phyloP scores from a whole-genome alignment of 805 yeast genomes.

The Hanseniaspora singularis region DNA sequence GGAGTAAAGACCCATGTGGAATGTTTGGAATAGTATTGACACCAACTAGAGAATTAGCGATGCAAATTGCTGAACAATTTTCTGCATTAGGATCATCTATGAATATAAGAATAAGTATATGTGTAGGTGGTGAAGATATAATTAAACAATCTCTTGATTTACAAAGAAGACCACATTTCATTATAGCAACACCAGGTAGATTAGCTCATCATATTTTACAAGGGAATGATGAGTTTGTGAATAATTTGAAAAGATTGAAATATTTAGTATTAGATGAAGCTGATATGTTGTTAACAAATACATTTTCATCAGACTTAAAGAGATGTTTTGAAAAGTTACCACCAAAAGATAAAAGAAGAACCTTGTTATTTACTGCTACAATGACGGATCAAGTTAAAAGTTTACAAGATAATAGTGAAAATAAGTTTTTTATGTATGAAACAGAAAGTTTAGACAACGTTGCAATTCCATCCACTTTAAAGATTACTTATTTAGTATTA shows the following conservation, averaged over 20 bases:
- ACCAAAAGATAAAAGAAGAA: conserved; percentile 60
- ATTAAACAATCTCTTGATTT: conserved; percentile 75
- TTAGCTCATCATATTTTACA: conserved; percentile 80
- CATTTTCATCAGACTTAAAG: conserved; percentile 68
- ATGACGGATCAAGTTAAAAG: conserved; percentile 84
- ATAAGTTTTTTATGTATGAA: conserved; percentile 55
- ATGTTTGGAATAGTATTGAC: conserved; percentile 81
- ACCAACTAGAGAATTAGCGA: conserved; percentile 85
- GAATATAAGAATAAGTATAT: conserved; percentile 69
- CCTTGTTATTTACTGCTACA: conserved; percentile 87
- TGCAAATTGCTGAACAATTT: conserved; percentile 95
- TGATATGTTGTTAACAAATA: conserved; percentile 72
- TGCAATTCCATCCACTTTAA: conserved; percentile 66
- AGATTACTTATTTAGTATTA: conserved; percentile 54
- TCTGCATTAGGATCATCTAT: conserved; percentile 81
- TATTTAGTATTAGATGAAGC: conserved; percentile 92
- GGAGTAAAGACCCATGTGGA: conserved; percentile 94
- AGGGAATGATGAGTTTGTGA: conserved; percentile 78
- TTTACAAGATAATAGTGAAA: conserved; percentile 49
- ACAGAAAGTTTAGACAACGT: conserved; percentile 60
- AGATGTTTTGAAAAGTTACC: conserved; percentile 67
- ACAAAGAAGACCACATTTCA: conserved; percentile 79
- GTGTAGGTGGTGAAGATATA: conserved; percentile 93
- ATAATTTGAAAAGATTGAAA: conserved; percentile 65
- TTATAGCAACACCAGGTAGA: conserved; percentile 95